phyloP scores from a whole-genome alignment of 345 rosid species.

The Gossypium rotundifolium region DNA sequence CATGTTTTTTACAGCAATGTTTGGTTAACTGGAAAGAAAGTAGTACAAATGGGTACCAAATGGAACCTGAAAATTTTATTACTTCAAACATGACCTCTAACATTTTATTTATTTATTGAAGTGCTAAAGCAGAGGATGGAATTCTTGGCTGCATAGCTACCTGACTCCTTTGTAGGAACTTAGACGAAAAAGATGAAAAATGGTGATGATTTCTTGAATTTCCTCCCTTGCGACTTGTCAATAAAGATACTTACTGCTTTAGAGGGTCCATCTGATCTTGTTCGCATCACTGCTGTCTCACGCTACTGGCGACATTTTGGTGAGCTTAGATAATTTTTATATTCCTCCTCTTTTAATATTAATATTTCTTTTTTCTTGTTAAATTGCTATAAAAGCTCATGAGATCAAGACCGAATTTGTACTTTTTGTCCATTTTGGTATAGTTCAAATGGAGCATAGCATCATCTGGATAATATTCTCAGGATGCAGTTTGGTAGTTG shows the following conservation, averaged over 20 bases:
- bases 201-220: constrained; percentile 44
- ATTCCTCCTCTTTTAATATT: neutral
- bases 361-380: neutral
- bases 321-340: constrained; percentile 23
- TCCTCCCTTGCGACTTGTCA: constrained; percentile 41
- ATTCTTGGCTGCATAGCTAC: neutral
- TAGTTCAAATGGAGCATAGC: neutral
- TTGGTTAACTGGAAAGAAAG: too few relatives aligned
- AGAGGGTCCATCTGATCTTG: constrained; percentile 62
- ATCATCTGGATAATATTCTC: neutral
- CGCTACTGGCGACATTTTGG: constrained; percentile 63
- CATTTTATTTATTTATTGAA: neutral
- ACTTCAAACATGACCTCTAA: too few relatives aligned
- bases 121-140: constrained; percentile 12
- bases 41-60: too few relatives aligned
- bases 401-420: too few relatives aligned
- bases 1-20: too few relatives aligned
- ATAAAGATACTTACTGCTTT: constrained; percentile 43
- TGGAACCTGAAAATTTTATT: too few relatives aligned
- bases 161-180: neutral
- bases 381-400: too few relatives aligned
- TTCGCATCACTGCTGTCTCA: constrained; percentile 59
- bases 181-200: constrained; percentile 24
- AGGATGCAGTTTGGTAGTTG: neutral
- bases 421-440: neutral